Evolutionary conservation across 2,329 filamentous ascomycete species (phyloP).

Genomic region (Fusarium hostae): DNA sequence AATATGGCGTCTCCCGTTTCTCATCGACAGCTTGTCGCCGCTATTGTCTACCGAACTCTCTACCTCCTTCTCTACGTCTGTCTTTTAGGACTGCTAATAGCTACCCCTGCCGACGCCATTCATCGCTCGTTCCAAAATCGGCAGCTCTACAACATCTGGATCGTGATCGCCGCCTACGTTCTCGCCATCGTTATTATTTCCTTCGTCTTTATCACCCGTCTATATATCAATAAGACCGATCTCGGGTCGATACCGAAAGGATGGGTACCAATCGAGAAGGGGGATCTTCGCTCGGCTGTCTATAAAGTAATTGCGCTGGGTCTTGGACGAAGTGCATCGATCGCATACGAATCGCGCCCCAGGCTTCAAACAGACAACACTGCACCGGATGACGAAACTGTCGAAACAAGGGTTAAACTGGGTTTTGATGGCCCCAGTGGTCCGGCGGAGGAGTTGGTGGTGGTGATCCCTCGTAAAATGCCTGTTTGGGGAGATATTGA

Average conservation of each 20-base stretch:
- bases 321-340: slow-evolving; percentile 79
- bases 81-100: slow-evolving; percentile 76
- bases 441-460: slow-evolving; percentile 52
- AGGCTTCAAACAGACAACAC: slow-evolving; percentile 40
- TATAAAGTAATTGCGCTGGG: slow-evolving; percentile 78
- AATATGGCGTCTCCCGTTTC: slow-evolving; percentile 51
- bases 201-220: slow-evolving; percentile 83
- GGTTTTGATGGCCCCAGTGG: slow-evolving; percentile 51
- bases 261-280: slow-evolving; percentile 87
- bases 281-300: slow-evolving; percentile 80
- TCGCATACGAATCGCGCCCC: slow-evolving; percentile 74
- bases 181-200: slow-evolving; percentile 75
- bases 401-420: slow-evolving; percentile 34
- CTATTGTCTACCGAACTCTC: slow-evolving; percentile 81
- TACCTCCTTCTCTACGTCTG: slow-evolving; percentile 82
- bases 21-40: slow-evolving; percentile 69
- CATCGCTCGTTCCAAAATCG: slow-evolving; percentile 75
- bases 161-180: slow-evolving; percentile 80
- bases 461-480: slow-evolving; percentile 62
- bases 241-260: slow-evolving; percentile 86
- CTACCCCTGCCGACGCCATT: slow-evolving; percentile 84
- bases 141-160: slow-evolving; percentile 83
- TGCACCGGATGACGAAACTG: slow-evolving; percentile 27
- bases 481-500: slow-evolving; percentile 83
- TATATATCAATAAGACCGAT: slow-evolving; percentile 85